phyloP scores from a whole-genome alignment of 352 stramenopile species.

The Globisporangium splendens region DNA sequence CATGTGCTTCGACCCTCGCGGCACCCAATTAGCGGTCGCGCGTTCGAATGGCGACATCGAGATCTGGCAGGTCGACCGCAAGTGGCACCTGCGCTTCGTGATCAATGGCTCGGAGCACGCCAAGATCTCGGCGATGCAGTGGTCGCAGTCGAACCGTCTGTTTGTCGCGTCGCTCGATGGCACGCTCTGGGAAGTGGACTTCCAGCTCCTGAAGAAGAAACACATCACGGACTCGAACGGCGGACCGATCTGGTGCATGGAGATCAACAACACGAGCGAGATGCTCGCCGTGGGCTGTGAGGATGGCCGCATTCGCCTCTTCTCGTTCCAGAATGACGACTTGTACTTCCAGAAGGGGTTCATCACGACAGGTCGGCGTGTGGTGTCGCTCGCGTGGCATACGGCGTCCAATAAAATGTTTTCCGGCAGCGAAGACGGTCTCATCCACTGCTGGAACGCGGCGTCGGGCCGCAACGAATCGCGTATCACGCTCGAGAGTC shows the following conservation, averaged over 20 bases:
- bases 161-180: conserved; percentile 73
- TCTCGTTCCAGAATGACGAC: conserved; percentile 67
- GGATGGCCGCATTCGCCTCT: conserved; percentile 88
- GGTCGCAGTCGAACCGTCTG: conserved; percentile 41
- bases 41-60: conserved; percentile 80
- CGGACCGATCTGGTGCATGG: conserved; percentile 87
- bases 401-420: conserved; percentile 72
- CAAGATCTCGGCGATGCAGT: conserved; percentile 73
- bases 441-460: conserved; percentile 89
- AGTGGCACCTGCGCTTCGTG: conserved; percentile 76
- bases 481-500: conserved; percentile 77
- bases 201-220: conserved; percentile 62
- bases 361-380: conserved; percentile 59
- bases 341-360: conserved; percentile 86
- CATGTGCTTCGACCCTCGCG: conserved; percentile 50
- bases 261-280: conserved; percentile 49
- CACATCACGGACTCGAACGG: conserved; percentile 86
- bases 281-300: conserved; percentile 86
- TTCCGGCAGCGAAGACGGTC: conserved; percentile 75
- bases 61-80: conserved; percentile 57
- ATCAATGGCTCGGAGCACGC: conserved; percentile 54
- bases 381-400: conserved; percentile 87
- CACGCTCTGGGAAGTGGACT: conserved; percentile 82
- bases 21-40: conserved; percentile 67
- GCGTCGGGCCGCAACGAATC: conserved; percentile 72